Conservation (phyloP, 208 protist genomes). For the Herpetomonas samuelpessoai region DNA sequence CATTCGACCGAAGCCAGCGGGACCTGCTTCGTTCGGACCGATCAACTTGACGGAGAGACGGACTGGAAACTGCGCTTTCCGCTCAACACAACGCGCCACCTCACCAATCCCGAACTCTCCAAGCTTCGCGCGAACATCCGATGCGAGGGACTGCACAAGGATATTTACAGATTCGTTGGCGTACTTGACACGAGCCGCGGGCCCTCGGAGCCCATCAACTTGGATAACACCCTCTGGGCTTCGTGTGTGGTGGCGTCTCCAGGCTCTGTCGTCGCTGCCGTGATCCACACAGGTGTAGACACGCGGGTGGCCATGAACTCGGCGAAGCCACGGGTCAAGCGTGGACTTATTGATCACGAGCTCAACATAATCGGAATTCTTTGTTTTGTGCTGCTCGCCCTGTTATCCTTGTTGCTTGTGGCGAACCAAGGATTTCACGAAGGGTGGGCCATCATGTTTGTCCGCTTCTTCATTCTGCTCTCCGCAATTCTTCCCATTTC, state of each 20-base stretch:
- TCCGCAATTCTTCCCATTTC: slow-evolving; percentile 98
- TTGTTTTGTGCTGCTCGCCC: slow-evolving; percentile 68
- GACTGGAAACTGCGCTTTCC: slow-evolving; percentile 96
- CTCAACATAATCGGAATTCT: slow-evolving; percentile 95
- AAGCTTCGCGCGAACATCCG: slow-evolving; percentile 56
- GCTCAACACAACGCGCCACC: slow-evolving; percentile 44
- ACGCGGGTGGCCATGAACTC: slow-evolving; percentile 97
- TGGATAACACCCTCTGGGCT: slow-evolving; percentile 98
- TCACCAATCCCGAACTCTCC: slow-evolving; percentile 28
- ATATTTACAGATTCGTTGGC: slow-evolving; percentile 97
- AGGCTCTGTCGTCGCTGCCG: slow-evolving; percentile 69
- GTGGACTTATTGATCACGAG: slow-evolving; percentile 94
- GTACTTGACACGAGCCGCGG: slow-evolving; percentile 51
- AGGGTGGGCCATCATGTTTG: slow-evolving; percentile 87
- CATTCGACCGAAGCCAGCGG: slow-evolving; percentile 95
- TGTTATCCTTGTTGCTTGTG: slow-evolving; percentile 67
- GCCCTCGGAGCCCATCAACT: slow-evolving; percentile 65
- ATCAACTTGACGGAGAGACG: slow-evolving; percentile 99
- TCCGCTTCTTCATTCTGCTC: slow-evolving; percentile 97
- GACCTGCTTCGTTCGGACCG: slow-evolving; percentile 96
- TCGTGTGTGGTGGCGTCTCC: slow-evolving; percentile 95
- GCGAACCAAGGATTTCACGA: slow-evolving; percentile 72
- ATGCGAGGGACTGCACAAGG: slow-evolving; percentile 87
- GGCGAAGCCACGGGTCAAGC: slow-evolving; percentile 76
- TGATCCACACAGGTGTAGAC: slow-evolving; percentile 95